phyloP scores from a whole-genome alignment of 805 yeast species.

The Pichia kluyveri region DNA sequence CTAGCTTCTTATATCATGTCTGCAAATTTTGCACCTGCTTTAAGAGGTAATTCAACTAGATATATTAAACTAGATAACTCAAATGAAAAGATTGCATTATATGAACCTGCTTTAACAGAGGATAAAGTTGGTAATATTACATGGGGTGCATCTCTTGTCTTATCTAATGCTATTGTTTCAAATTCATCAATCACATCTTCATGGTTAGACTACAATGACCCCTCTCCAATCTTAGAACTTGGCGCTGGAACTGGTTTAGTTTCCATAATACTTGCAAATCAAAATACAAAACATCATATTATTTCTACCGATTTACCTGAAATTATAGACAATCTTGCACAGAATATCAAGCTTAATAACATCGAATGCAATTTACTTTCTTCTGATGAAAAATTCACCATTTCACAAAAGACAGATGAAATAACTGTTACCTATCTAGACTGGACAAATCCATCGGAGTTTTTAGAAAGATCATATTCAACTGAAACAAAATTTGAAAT shows the following conservation, averaged over 20 bases:
- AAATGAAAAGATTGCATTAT: slow-evolving; percentile 30
- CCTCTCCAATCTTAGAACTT: slow-evolving; percentile 50
- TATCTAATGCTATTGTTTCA: slow-evolving; percentile 45
- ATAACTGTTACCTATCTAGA: slow-evolving; percentile 36
- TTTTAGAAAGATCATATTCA: slow-evolving; percentile 12
- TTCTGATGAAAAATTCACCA: slow-evolving; percentile 6
- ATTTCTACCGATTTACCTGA: slow-evolving; percentile 71
- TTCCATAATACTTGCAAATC: slow-evolving; percentile 57
- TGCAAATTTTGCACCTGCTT: slow-evolving; percentile 78
- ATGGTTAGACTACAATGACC: neutral
- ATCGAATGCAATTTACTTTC: slow-evolving; percentile 12
- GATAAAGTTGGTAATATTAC: slow-evolving; percentile 90
- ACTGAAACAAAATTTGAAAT: slow-evolving; percentile 35
- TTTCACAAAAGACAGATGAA: slow-evolving; percentile 20
- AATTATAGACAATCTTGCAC: slow-evolving; percentile 57
- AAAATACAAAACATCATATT: slow-evolving; percentile 35
- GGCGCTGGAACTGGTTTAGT: slow-evolving; percentile 94
- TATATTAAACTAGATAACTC: slow-evolving; percentile 40
- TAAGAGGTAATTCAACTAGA: slow-evolving; percentile 64
- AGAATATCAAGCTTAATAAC: slow-evolving; percentile 50
- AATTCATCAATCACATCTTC: slow-evolving; percentile 8
- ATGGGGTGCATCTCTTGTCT: slow-evolving; percentile 85
- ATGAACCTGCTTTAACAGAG: slow-evolving; percentile 79
- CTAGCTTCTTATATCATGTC: slow-evolving; percentile 59
- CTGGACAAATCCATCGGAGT: slow-evolving; percentile 58